Base-by-base conservation (phyloP, 2,329 filamentous ascomycete species). In the Colletotrichum somersetense region DNA sequence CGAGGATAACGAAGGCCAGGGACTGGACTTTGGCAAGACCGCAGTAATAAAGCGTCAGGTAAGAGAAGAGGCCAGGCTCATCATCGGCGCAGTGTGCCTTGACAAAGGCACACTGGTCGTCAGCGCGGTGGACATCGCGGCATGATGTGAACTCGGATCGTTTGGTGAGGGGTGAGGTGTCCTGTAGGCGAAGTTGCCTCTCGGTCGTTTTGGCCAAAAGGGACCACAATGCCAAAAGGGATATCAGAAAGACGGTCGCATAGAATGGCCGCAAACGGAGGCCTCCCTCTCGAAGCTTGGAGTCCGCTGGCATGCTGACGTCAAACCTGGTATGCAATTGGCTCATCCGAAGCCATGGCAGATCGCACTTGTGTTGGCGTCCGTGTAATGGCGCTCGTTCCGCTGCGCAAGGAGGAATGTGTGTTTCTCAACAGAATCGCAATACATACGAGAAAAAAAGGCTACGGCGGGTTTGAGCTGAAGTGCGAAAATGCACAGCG, bases 31-130 rank as follows among this genome's bases (percentile, higher is more conserved):
- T 82, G 66, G 86, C 85, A 44, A 97, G 86, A 55, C 85, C 84
- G 86, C 96, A 99, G 82, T 97, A 99, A 85, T 97, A 99, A 66
- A 98, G 86, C 26, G 91, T 88, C 58, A 98, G 89, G 82, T 99
- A 99, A 35, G 94, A 92, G 70, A 98, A 84, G 74, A 98, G 89
- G 40, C 96, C 96, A 66, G 95, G 93, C 82, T 98, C 93, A 79
- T 98, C 94, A 77, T 97, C 94, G 44, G 88, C 86, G 81, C 96
- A 99, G 81, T 98, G 93, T 68, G 87, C 86, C 75, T 87, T 90
- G 70, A 98, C 90, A 82, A 96, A 98, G 76, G 91, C 91, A 85
- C 96, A 99, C 83, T 98, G 90, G 80, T 99, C 93, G 72, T 86
- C 78, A 64, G 91, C 92, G 59, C 89, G 83, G 81, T 96, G 94